These are phyloP conservation scores for Chrysanthemum makinoi DNA, from an alignment of 129 eudicot species.

Conservation along the genomic window DNA sequence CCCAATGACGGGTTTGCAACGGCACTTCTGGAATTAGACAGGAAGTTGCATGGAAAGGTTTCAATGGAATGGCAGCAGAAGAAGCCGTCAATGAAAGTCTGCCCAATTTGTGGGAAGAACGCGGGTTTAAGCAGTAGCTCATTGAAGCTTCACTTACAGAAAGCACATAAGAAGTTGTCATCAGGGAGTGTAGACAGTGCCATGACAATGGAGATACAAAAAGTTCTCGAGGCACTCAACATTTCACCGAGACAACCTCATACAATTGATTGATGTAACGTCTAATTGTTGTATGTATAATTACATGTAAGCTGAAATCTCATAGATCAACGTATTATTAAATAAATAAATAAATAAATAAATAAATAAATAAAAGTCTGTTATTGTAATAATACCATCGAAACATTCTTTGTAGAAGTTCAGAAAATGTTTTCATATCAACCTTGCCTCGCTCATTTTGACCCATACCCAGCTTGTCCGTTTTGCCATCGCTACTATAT, in stretches of 20 bases:
- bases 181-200: constrained; percentile 99
- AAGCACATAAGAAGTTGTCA: constrained; percentile 81
- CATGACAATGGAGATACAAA: constrained; percentile 93
- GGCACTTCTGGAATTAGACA: constrained; percentile 72
- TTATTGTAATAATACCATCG: too few relatives aligned
- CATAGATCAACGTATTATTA: too few relatives aligned
- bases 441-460: too few relatives aligned
- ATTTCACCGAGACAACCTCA: constrained; percentile 61
- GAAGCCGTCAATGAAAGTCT: constrained; percentile 76
- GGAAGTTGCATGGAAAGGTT: constrained; percentile 72
- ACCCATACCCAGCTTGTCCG: too few relatives aligned
- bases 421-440: too few relatives aligned
- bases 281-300: background rate
- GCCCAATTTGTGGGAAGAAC: constrained; percentile 91
- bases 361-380: too few relatives aligned
- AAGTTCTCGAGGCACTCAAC: constrained; percentile 73
- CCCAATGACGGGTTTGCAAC: constrained; percentile 96
- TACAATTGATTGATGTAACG: constrained; percentile 33
- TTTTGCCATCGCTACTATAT: too few relatives aligned
- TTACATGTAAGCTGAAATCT: background rate
- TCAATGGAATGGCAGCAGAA: constrained; percentile 99
- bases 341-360: too few relatives aligned
- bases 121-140: constrained; percentile 95
- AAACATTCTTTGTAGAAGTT: too few relatives aligned
- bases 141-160: constrained; percentile 87